Evolutionary conservation across 805 yeast species (phyloP).

Genomic region (Kazachstania kunashirensis): DNA sequence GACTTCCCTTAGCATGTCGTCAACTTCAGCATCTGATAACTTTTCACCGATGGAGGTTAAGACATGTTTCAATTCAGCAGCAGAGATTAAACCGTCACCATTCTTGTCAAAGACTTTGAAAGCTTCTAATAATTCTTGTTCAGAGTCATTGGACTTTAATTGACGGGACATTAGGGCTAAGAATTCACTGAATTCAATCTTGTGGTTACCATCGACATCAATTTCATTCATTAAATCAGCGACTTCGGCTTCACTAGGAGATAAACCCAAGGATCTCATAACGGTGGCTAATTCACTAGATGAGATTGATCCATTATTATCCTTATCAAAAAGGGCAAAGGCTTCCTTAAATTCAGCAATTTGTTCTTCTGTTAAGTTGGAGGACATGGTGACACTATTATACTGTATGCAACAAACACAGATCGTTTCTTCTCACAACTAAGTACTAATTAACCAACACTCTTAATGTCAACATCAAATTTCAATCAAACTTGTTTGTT

Average conservation of each 20-base stretch:
- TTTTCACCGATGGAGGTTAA: conserved; percentile 96
- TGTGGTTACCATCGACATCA: conserved; percentile 89
- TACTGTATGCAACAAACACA: no score
- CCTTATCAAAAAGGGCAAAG: conserved; percentile 91
- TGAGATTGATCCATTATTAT: conserved; percentile 93
- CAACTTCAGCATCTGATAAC: conserved; percentile 92
- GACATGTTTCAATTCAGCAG: conserved; percentile 93
- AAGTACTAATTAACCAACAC: no score
- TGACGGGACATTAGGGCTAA: conserved; percentile 84
- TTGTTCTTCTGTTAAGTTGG: conserved; percentile 86
- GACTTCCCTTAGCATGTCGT: conserved; percentile 94
- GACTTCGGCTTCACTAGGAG: conserved; percentile 92
- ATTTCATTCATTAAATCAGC: conserved; percentile 96
- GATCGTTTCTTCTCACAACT: no score
- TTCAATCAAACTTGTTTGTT: no score
- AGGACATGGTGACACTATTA: conserved; percentile 15
- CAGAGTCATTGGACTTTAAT: conserved; percentile 92
- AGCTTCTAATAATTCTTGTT: conserved; percentile 95
- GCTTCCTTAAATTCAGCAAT: conserved; percentile 97
- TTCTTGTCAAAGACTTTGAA: conserved; percentile 94
- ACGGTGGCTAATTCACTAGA: conserved; percentile 94
- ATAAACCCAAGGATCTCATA: conserved; percentile 97
- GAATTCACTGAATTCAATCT: conserved; percentile 73
- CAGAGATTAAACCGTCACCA: conserved; percentile 94
- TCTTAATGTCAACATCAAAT: no score